Percentiles rank a stretch among this genome's conserved stretches.
These are phyloP conservation scores for Epichloe hybrida DNA, from an alignment of 2,329 filamentous ascomycete genomes.

Conservation along the genomic window DNA sequence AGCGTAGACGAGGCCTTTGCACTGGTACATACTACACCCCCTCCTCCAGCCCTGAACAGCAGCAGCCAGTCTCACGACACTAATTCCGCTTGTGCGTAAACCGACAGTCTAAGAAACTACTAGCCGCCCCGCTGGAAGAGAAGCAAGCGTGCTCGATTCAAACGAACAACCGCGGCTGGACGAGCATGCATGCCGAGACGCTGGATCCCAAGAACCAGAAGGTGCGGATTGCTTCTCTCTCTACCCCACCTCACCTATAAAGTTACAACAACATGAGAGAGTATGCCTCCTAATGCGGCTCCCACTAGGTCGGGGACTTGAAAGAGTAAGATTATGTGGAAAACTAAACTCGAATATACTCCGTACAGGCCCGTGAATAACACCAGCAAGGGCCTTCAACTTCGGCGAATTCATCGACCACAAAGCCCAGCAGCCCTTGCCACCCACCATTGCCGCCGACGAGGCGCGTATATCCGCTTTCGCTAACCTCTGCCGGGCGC, in stretches of 20 bases:
- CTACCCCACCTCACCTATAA: background rate
- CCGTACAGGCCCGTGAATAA: background rate
- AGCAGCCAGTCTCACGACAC: no score
- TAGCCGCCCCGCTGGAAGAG: constrained; percentile 52
- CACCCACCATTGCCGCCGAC: constrained; percentile 44
- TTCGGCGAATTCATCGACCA: constrained; percentile 62
- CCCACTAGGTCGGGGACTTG: constrained; percentile 57
- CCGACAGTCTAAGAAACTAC: constrained; percentile 52
- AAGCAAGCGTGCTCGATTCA: constrained; percentile 65
- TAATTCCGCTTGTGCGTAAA: background rate
- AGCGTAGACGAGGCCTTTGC: constrained; percentile 61
- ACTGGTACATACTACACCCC: constrained; percentile 40
- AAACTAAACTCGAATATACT: no score
- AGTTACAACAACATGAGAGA: background rate
- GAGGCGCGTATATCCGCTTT: constrained; percentile 53
- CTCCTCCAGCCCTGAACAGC: background rate
- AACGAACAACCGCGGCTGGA: constrained; percentile 78
- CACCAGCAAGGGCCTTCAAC: constrained; percentile 63
- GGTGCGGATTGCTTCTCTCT: constrained; percentile 29
- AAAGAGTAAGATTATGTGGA: constrained; percentile 52
- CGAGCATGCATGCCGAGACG: constrained; percentile 75
- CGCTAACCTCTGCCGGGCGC: constrained; percentile 52
- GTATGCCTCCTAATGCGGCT: background rate
- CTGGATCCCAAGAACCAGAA: constrained; percentile 73
- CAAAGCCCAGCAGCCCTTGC: constrained; percentile 65